A percentile compares a stretch with the other conserved stretches of the same genome.
These are phyloP conservation scores for Phyllosticta citribraziliensis DNA, from an alignment of 2,329 filamentous ascomycete species.

Conservation along the genomic window DNA sequence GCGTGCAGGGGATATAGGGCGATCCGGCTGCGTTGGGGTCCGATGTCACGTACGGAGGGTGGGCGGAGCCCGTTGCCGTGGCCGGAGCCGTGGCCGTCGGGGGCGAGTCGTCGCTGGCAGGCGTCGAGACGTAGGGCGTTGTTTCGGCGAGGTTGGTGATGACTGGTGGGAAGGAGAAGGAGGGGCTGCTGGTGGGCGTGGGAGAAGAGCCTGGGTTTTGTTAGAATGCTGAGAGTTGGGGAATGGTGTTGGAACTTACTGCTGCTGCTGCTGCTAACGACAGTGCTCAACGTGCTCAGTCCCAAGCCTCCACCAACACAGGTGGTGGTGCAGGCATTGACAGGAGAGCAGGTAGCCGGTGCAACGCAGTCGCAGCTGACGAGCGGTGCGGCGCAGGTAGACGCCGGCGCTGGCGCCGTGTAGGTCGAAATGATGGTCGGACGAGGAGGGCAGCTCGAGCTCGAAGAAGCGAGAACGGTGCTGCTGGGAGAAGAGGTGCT, in stretches of 20 bases:
- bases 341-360: background rate
- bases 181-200: background rate
- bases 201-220: background rate
- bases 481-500: slow-evolving; percentile 23
- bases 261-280: slow-evolving; percentile 9
- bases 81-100: slow-evolving; percentile 1
- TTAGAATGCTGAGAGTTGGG: background rate
- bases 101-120: no score
- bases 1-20: slow-evolving; percentile 27
- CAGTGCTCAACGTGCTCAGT: background rate
- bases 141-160: slow-evolving; percentile 7
- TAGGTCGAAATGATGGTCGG: background rate
- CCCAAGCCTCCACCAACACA: slow-evolving; percentile 1
- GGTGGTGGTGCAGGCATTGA: slow-evolving; percentile 13
- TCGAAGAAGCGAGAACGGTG: slow-evolving; percentile 18
- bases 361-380: slow-evolving; percentile 2
- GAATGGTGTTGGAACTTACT: slow-evolving; percentile 1
- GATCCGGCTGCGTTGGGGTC: slow-evolving; percentile 14
- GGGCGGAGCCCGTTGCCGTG: slow-evolving; percentile 9
- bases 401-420: background rate
- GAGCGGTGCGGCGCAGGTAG: background rate
- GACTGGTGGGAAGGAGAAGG: slow-evolving; percentile 4
- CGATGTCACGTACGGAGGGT: slow-evolving; percentile 17
- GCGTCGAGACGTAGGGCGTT: background rate
- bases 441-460: background rate